Evolutionary conservation across 352 stramenopile genomes (phyloP).

Genomic region (Aphanomyces astaci): DNA sequence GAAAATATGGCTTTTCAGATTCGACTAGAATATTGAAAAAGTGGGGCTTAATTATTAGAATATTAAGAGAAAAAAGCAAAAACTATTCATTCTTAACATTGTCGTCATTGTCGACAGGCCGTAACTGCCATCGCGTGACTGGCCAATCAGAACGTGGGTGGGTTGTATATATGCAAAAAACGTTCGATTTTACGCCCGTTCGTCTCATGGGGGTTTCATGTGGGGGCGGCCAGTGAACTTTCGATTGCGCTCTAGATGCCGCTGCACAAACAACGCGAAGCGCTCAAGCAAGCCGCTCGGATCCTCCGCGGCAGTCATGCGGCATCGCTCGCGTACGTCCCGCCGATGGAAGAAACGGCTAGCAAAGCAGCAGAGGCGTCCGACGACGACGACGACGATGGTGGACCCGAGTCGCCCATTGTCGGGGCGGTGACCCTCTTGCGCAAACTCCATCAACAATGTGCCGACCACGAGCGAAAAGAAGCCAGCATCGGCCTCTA

Average conservation of each 20-base stretch:
- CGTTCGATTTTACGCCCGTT: background rate
- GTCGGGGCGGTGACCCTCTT: constrained; percentile 16
- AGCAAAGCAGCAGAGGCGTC: background rate
- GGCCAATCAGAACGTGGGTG: background rate
- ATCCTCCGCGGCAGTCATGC: constrained; percentile 1
- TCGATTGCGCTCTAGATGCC: constrained; percentile 6
- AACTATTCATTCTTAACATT: no score
- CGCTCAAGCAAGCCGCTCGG: constrained; percentile 17
- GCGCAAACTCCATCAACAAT: constrained; percentile 11
- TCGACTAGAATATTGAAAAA: no score
- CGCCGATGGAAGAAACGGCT: background rate
- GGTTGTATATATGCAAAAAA: background rate
- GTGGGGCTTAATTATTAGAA: no score
- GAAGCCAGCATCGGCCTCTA: background rate
- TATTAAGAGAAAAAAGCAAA: no score
- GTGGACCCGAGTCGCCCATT: background rate
- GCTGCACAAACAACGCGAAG: constrained; percentile 17
- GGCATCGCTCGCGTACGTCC: background rate
- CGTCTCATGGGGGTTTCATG: background rate
- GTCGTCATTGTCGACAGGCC: background rate
- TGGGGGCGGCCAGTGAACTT: background rate
- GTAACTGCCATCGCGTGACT: background rate
- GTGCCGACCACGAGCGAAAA: background rate
- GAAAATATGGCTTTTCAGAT: no score
- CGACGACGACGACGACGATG: constrained; percentile 19